phyloP scores from a whole-genome alignment of 2,329 filamentous ascomycete genomes.

The Ophiostoma australiae region DNA sequence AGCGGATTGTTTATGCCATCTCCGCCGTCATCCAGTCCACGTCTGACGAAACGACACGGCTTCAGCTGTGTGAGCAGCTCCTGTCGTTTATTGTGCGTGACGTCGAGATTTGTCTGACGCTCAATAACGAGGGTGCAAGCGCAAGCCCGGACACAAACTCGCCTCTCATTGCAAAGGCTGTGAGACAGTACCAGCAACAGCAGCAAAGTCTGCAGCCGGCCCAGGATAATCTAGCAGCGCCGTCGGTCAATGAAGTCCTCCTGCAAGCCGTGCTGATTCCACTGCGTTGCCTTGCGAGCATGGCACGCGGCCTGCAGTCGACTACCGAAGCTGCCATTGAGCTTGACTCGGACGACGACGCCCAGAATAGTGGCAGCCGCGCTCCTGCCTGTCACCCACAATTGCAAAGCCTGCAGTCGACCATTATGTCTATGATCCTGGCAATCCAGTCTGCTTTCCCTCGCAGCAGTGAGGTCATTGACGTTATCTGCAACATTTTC shows the following conservation, averaged over 20 bases:
- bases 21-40: constrained; percentile 71
- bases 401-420: constrained; percentile 40
- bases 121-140: constrained; percentile 32
- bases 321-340: constrained; percentile 51
- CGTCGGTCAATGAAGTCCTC: constrained; percentile 41
- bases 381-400: constrained; percentile 22
- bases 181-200: constrained; percentile 28
- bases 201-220: constrained; percentile 1
- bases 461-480: constrained; percentile 61
- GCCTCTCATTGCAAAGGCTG: constrained; percentile 28
- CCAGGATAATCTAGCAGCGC: constrained; percentile 19
- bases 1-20: constrained; percentile 68
- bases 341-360: constrained; percentile 57
- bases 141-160: constrained; percentile 19
- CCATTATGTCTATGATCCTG: constrained; percentile 45
- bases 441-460: constrained; percentile 51
- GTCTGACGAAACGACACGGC: constrained; percentile 50
- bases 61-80: constrained; percentile 52
- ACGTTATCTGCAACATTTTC: constrained; percentile 66
- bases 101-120: constrained; percentile 43
- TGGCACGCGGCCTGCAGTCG: constrained; percentile 68
- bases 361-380: neutral
- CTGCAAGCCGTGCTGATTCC: constrained; percentile 50
- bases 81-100: constrained; percentile 60
- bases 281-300: constrained; percentile 62